Evolutionary conservation across 1,284 basidiomycete genomes (phyloP).

Genomic region (Chalciporus sp.): DNA sequence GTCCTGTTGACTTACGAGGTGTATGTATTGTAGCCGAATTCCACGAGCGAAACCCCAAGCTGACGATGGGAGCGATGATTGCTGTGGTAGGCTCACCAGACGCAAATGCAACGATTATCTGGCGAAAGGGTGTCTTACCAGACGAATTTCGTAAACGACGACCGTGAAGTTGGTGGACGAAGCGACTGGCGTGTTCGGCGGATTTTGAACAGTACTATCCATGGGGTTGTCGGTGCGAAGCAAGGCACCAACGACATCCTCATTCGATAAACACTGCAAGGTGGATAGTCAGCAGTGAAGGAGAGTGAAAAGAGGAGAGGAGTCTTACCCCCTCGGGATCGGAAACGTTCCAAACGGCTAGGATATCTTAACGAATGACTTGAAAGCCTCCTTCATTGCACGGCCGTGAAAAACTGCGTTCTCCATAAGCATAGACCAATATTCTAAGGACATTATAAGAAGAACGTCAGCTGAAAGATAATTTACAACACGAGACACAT

Average conservation of each 20-base stretch:
- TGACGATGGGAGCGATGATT: not conserved
- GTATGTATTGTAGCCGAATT: slow-evolving; percentile 1
- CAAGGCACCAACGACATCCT: slow-evolving; percentile 10
- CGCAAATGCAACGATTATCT: not conserved
- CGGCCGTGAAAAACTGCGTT: slow-evolving; percentile 22
- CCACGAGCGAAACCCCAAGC: slow-evolving; percentile 14
- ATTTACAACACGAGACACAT: not conserved
- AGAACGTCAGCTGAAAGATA: not conserved
- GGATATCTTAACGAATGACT: no score
- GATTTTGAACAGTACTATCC: slow-evolving; percentile 10
- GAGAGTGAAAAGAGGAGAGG: no score
- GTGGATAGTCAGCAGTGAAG: no score
- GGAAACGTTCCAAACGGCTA: no score
- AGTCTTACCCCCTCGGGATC: no score
- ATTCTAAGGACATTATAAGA: slow-evolving; percentile 18
- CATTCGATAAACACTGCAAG: slow-evolving; percentile 7
- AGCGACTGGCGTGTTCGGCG: not conserved
- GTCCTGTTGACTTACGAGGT: slow-evolving; percentile 5
- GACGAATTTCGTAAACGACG: no score
- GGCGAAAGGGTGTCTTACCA: slow-evolving; percentile 1
- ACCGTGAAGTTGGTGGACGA: not conserved
- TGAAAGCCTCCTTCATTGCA: slow-evolving; percentile 3
- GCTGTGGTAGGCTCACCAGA: not conserved
- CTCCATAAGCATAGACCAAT: slow-evolving; percentile 31
- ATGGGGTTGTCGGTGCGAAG: slow-evolving; percentile 5